Base-by-base conservation (phyloP, 2,329 filamentous ascomycete genomes). In the Pezicula carpinea region DNA sequence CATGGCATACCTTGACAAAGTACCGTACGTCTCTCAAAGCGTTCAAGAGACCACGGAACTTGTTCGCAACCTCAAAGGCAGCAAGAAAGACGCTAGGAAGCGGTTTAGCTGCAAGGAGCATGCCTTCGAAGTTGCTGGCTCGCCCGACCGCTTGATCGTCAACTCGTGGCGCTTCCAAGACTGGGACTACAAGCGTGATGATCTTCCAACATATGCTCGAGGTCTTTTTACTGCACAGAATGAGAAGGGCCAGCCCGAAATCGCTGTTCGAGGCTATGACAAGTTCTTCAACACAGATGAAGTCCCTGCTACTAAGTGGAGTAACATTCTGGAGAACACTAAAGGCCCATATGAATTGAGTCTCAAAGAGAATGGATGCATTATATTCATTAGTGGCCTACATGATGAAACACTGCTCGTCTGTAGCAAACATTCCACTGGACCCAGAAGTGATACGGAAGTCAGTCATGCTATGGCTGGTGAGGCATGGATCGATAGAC, bases 341-440 rank as follows among this genome's bases (percentile, higher is more conserved):
- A 72, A 80, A 53, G 90, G 89, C 0, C 93, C 93, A 0, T 99
- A 97, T 59, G 93, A 99, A 69, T 72, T 99, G 47, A 97, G 90
- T 48, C 81, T 97, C 44, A 99, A 99, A 70, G 93, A 99, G 69
- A 99, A 99, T 61, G 93, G 93, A n/a, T 99, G 93, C 67, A 99
- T 99, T 67, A 96, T 99, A 57, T 99, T 99, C 71, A 83, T 99
- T 38, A 85, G 90, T 14, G 93, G 91, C 13, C 74, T 99, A 18
- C 88, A 95, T 60, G 91, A 96, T 59, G 91, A 82, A 31, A 89
- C 88, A 1, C 73, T 99, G 8, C 74, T 99, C 6, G 91, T 99
- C n/a, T 97, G 92, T 78, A 97, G 92, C 75, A 99, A 99, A 64
- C 93, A 99, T 66, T 97, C 93, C 0, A 97, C 91, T 0, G 93